phyloP scores from a whole-genome alignment of 495 filamentous ascomycete genomes.

The Schizothecium vesticola region DNA sequence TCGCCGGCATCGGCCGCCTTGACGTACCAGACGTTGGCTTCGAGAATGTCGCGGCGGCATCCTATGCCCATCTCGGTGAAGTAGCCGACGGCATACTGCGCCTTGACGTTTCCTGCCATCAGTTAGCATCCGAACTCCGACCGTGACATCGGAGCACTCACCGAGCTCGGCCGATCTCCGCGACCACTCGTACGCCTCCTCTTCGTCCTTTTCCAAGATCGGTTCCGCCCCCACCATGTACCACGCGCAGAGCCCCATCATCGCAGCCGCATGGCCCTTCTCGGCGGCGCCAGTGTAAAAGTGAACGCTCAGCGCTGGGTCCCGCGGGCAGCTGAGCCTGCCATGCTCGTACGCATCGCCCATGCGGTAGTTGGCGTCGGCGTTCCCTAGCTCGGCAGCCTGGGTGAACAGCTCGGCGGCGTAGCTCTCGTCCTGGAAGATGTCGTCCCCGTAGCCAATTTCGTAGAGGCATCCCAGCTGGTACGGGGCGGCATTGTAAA shows the following conservation, averaged over 20 bases:
- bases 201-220: constrained; percentile 88
- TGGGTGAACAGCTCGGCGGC: constrained; percentile 93
- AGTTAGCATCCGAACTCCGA: constrained; percentile 11
- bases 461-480: constrained; percentile 85
- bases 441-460: constrained; percentile 81
- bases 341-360: constrained; percentile 98
- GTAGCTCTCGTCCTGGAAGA: constrained; percentile 85
- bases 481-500: constrained; percentile 91
- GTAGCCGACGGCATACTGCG: constrained; percentile 91
- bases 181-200: constrained; percentile 96
- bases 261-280: constrained; percentile 74
- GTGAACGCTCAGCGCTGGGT: constrained; percentile 91
- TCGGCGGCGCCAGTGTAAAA: constrained; percentile 94
- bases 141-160: constrained; percentile 40
- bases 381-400: constrained; percentile 84
- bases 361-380: constrained; percentile 76
- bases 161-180: constrained; percentile 76
- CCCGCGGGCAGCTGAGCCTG: constrained; percentile 74
- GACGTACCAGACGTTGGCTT: constrained; percentile 98
- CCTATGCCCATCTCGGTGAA: constrained; percentile 99
- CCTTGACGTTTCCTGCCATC: constrained; percentile 72
- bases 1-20: constrained; percentile 91
- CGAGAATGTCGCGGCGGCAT: constrained; percentile 83
- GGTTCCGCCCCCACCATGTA: constrained; percentile 95
- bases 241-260: constrained; percentile 99